A percentile compares a stretch with the other conserved stretches of the same genome.
These are phyloP conservation scores for Nissolia schottii DNA, from an alignment of 306 rosid species.

Conservation along the genomic window DNA sequence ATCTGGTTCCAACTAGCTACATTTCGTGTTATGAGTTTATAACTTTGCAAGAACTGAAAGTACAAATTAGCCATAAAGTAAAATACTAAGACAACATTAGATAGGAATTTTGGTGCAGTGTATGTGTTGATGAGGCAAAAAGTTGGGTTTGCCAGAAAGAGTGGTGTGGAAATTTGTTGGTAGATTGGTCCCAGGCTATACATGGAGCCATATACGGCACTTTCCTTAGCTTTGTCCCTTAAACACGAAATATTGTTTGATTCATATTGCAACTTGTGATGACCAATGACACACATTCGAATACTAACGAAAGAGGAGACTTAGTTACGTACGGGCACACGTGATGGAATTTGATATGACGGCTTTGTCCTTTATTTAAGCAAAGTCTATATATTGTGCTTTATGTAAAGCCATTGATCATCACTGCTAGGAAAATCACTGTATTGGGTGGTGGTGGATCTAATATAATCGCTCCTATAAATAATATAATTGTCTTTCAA, in stretches of 20 bases:
- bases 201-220: background rate
- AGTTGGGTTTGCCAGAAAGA: background rate
- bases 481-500: background rate
- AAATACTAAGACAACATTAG: background rate
- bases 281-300: background rate
- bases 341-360: background rate
- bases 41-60: background rate
- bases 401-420: no score
- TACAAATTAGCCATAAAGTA: background rate
- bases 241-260: background rate
- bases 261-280: slow-evolving; percentile 3
- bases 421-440: background rate
- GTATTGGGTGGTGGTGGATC: background rate
- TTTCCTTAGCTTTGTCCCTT: background rate
- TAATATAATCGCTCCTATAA: background rate
- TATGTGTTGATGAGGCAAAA: background rate
- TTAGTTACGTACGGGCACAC: background rate
- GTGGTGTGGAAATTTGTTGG: background rate
- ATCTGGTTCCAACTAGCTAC: background rate
- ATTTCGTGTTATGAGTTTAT: background rate
- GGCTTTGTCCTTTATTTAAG: background rate
- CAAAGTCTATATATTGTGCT: background rate
- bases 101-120: background rate
- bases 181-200: slow-evolving; percentile 1
- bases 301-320: background rate